Evolutionary conservation across 345 rosid genomes (phyloP).

Genomic region (Gossypium ekmanianum): DNA sequence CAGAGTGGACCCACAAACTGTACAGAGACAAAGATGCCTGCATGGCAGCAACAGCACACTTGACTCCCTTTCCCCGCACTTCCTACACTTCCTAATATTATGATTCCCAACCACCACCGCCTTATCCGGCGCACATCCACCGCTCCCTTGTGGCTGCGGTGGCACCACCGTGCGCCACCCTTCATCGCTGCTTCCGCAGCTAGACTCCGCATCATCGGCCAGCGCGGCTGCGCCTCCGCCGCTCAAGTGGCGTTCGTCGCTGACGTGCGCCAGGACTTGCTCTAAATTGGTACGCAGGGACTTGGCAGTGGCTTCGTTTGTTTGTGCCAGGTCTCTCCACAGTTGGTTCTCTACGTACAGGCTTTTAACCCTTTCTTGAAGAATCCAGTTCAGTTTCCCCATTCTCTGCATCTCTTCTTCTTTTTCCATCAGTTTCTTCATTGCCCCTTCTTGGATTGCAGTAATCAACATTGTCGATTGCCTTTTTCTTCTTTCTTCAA

Average conservation of each 20-base stretch:
- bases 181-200: constrained; percentile 56
- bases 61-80: constrained; percentile 64
- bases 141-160: constrained; percentile 13
- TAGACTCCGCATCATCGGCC: constrained; percentile 53
- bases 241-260: constrained; percentile 28
- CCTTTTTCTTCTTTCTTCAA: constrained; percentile 53
- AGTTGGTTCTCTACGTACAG: constrained; percentile 55
- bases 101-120: not conserved
- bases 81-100: constrained; percentile 31
- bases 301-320: constrained; percentile 70
- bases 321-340: constrained; percentile 64
- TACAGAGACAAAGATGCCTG: constrained; percentile 80
- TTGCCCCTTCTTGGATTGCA: constrained; percentile 41
- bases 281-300: constrained; percentile 53
- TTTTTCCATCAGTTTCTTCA: constrained; percentile 48
- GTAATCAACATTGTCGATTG: constrained; percentile 51
- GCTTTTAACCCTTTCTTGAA: constrained; percentile 57
- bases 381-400: constrained; percentile 53
- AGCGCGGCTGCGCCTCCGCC: constrained; percentile 22
- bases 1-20: constrained; percentile 57
- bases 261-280: constrained; percentile 55
- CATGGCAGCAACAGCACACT: constrained; percentile 81
- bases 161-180: not conserved
- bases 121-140: constrained; percentile 16
- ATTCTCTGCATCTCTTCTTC: constrained; percentile 59